These are phyloP conservation scores for Apophysomyces trapeziformis DNA, from an alignment of 371 early-diverging fungal genomes.

Conservation along the genomic window DNA sequence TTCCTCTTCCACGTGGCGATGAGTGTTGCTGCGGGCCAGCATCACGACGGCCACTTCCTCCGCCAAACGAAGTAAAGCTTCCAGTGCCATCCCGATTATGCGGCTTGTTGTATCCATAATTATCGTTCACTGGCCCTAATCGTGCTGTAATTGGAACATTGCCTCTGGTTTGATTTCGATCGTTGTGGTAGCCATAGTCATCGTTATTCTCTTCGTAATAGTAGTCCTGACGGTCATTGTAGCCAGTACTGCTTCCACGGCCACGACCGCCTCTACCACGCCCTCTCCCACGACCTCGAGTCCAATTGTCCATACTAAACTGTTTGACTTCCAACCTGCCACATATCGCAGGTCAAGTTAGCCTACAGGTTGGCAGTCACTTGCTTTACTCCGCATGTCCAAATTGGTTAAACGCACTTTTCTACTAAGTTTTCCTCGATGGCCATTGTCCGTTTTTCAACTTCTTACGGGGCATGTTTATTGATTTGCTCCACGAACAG, in stretches of 20 bases:
- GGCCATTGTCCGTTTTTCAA: no score
- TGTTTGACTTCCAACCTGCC: not conserved
- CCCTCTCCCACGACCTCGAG: conserved; percentile 19
- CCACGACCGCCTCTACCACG: conserved; percentile 30
- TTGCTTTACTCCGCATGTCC: conserved; percentile 1
- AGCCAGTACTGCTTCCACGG: conserved; percentile 20
- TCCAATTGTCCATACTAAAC: conserved; percentile 10
- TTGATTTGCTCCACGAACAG: no score
- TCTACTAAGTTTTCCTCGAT: no score
- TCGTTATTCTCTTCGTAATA: conserved; percentile 10
- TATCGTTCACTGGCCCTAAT: conserved; percentile 26
- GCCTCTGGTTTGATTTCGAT: not conserved
- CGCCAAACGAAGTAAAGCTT: not conserved
- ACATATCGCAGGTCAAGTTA: not conserved
- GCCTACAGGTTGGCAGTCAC: not conserved
- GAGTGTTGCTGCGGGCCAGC: conserved; percentile 8
- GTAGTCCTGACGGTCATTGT: conserved; percentile 15
- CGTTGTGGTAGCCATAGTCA: conserved; percentile 6
- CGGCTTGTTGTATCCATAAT: not conserved
- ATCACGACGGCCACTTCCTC: not conserved
- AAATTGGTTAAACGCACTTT: no score
- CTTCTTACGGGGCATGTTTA: no score
- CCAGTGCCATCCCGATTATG: conserved; percentile 7
- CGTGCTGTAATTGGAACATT: conserved; percentile 34
- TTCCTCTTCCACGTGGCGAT: conserved; percentile 11